A percentile compares a stretch with the other conserved stretches of the same genome.
Conservation (phyloP, 2,329 filamentous ascomycete species). For the Trichoderma brevicompactum region DNA sequence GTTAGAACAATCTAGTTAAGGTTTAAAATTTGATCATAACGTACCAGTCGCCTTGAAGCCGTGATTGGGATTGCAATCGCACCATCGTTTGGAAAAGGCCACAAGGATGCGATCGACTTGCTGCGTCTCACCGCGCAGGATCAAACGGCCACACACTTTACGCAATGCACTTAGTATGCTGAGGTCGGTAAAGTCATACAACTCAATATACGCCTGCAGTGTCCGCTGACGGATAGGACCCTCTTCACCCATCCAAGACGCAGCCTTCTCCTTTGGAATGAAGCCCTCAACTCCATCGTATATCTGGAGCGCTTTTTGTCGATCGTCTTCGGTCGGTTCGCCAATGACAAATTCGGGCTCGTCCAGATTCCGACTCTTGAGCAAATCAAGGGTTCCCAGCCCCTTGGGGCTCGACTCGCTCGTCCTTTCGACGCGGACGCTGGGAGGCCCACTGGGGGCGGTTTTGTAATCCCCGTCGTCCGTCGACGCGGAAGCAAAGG, state of each 20-base stretch:
- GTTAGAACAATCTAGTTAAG: slow-evolving; percentile 38
- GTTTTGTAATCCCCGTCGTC: slow-evolving; percentile 47
- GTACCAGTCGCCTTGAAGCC: slow-evolving; percentile 87
- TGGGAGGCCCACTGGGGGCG: slow-evolving; percentile 49
- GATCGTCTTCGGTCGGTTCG: slow-evolving; percentile 69
- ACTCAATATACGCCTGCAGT: slow-evolving; percentile 81
- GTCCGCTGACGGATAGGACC: slow-evolving; percentile 62
- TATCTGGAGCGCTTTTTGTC: slow-evolving; percentile 77
- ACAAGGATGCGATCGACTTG: slow-evolving; percentile 95
- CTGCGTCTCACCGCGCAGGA: slow-evolving; percentile 90
- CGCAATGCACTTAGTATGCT: slow-evolving; percentile 81
- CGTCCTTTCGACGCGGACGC: slow-evolving; percentile 49
- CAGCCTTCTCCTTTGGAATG: slow-evolving; percentile 77
- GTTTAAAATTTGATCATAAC: slow-evolving; percentile 37
- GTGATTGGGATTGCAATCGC: slow-evolving; percentile 87
- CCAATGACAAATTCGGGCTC: slow-evolving; percentile 63
- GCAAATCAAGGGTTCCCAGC: slow-evolving; percentile 39
- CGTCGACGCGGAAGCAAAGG: slow-evolving; percentile 44
- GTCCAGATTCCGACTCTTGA: slow-evolving; percentile 53
- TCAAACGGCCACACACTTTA: slow-evolving; percentile 77
- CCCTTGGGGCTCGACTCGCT: slow-evolving; percentile 47
- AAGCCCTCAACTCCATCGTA: slow-evolving; percentile 85
- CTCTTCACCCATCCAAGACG: slow-evolving; percentile 85
- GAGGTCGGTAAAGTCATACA: slow-evolving; percentile 83
- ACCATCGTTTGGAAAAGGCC: slow-evolving; percentile 88